Evolutionary conservation across 306 rosid species (phyloP).

Genomic region (Abrus pulchellus): DNA sequence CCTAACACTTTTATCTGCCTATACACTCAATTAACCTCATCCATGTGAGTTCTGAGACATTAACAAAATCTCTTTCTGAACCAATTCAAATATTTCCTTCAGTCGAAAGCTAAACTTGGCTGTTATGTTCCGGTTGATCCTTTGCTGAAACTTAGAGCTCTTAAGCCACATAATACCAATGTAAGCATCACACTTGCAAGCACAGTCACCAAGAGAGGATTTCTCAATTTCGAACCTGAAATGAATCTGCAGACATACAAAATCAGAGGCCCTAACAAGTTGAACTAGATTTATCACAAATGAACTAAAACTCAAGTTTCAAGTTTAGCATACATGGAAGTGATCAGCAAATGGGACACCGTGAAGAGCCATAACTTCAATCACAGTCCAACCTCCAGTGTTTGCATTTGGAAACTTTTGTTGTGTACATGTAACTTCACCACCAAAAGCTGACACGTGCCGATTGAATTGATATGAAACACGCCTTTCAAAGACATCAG

Average conservation of each 20-base stretch:
- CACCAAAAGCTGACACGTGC: slow-evolving; percentile 64
- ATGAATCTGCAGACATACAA: slow-evolving; percentile 62
- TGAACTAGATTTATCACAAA: slow-evolving; percentile 19
- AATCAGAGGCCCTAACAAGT: slow-evolving; percentile 11
- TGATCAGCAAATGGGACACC: slow-evolving; percentile 75
- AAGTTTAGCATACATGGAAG: slow-evolving; percentile 63
- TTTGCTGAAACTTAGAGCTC: slow-evolving; percentile 69
- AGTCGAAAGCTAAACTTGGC: slow-evolving; percentile 59
- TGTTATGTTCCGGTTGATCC: slow-evolving; percentile 67
- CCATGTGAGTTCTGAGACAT: slow-evolving; percentile 43
- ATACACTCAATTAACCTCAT: neutral
- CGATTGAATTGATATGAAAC: slow-evolving; percentile 71
- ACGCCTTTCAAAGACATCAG: slow-evolving; percentile 55
- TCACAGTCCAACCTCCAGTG: slow-evolving; percentile 68
- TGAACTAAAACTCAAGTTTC: slow-evolving; percentile 1
- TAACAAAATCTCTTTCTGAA: slow-evolving; percentile 68
- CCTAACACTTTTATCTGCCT: neutral
- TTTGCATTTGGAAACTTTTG: slow-evolving; percentile 55
- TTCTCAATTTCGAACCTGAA: slow-evolving; percentile 72
- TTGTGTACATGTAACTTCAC: slow-evolving; percentile 78
- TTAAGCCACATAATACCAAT: slow-evolving; percentile 70
- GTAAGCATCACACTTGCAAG: slow-evolving; percentile 70
- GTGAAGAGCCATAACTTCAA: slow-evolving; percentile 76
- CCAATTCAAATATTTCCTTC: slow-evolving; percentile 65
- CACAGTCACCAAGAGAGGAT: slow-evolving; percentile 55